phyloP scores from a whole-genome alignment of 768 basidiomycete genomes.

The Sutorius australiensis region DNA sequence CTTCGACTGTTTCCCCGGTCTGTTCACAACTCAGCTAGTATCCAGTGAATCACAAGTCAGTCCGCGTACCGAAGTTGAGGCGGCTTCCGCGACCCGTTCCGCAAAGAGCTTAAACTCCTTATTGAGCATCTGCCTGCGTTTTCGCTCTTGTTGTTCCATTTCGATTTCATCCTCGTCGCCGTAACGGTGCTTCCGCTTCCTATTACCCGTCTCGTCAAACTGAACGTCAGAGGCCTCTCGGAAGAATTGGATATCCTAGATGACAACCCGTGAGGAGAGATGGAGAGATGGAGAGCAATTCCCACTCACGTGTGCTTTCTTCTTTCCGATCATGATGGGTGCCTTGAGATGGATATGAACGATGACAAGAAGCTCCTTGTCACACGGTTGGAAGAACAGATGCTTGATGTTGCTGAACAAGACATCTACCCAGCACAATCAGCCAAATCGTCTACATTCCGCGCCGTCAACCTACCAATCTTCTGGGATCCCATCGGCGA shows the following conservation, averaged over 20 bases:
- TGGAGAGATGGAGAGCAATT: not conserved
- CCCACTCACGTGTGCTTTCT: conserved; percentile 81
- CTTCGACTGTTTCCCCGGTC: conserved; percentile 82
- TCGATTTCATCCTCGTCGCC: conserved; percentile 99
- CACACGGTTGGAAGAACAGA: conserved; percentile 98
- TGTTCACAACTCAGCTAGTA: conserved; percentile 27
- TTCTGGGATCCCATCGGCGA: conserved; percentile 85
- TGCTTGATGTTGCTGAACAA: conserved; percentile 98
- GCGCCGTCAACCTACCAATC: conserved; percentile 58
- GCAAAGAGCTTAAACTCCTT: conserved; percentile 93
- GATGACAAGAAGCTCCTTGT: conserved; percentile 91
- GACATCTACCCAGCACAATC: conserved; percentile 54
- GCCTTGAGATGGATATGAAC: conserved; percentile 91
- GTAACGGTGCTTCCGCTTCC: conserved; percentile 94
- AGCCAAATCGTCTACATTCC: not conserved
- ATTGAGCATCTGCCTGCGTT: conserved; percentile 83
- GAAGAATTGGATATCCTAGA: conserved; percentile 94
- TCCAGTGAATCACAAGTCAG: not conserved
- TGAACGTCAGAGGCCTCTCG: conserved; percentile 96
- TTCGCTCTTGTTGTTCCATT: conserved; percentile 95
- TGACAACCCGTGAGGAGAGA: not conserved
- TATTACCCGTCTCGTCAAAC: conserved; percentile 99
- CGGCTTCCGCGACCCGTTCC: conserved; percentile 86
- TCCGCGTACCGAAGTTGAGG: conserved; percentile 61
- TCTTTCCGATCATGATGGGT: conserved; percentile 98